A percentile compares a stretch with the other conserved stretches of the same genome.
phyloP scores from a whole-genome alignment of 1,139 yeast species.

The Kluyveromyces sp. region DNA sequence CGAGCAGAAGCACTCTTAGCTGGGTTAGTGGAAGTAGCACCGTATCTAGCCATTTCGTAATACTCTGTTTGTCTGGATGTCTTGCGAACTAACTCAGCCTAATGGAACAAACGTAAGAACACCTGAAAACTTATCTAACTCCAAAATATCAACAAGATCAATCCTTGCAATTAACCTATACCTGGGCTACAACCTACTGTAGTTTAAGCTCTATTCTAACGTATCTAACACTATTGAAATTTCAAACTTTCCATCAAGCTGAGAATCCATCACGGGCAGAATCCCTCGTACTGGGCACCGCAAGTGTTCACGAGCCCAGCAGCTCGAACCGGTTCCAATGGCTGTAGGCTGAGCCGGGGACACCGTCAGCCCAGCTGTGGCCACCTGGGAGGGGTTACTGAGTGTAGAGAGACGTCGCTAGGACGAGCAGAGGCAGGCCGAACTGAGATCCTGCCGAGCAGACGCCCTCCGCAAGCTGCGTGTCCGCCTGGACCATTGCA shows the following conservation, averaged over 20 bases:
- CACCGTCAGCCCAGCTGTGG: no score
- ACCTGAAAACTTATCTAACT: neutral
- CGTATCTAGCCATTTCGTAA: slow-evolving; percentile 80
- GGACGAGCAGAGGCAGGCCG: no score
- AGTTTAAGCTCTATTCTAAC: neutral
- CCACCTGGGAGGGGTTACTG: no score
- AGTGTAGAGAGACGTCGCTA: no score
- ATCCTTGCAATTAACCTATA: neutral
- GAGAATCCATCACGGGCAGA: neutral
- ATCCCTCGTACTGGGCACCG: neutral
- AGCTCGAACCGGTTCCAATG: no score
- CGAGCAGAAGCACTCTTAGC: slow-evolving; percentile 99
- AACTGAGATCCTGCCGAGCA: no score
- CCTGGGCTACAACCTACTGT: no score
- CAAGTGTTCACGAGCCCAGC: no score
- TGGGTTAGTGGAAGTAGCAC: slow-evolving; percentile 98
- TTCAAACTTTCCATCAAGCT: neutral
- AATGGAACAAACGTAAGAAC: neutral
- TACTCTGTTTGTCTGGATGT: slow-evolving; percentile 18
- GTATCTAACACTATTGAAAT: neutral
- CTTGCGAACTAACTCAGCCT: neutral
- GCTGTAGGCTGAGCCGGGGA: no score
- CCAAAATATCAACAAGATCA: neutral
- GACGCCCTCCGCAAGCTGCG: no score
- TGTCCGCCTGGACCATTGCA: no score